phyloP scores from a whole-genome alignment of 164 flowering plant genomes.

The Platanus orientalis region DNA sequence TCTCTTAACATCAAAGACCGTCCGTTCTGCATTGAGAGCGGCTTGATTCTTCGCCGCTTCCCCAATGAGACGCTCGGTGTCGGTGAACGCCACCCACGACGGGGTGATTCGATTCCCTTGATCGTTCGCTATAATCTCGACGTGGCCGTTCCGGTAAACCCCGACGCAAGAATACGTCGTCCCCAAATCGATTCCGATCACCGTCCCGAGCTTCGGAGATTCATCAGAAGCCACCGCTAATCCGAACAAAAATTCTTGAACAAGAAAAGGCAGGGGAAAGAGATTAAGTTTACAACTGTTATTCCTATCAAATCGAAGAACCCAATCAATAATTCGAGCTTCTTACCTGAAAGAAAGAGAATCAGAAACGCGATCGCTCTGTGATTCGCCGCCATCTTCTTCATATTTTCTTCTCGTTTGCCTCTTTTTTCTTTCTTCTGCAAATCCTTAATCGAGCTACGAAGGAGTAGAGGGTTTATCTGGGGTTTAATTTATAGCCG shows the following conservation, averaged over 20 bases:
- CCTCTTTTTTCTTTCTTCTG: background rate
- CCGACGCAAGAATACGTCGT: conserved; percentile 51
- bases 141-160: conserved; percentile 31
- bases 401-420: background rate
- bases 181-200: conserved; percentile 48
- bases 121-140: conserved; percentile 48
- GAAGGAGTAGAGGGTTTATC: too few relatives aligned
- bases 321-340: background rate
- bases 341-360: conserved; percentile 16
- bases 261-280: background rate
- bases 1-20: conserved; percentile 43
- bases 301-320: background rate
- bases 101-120: conserved; percentile 56
- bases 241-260: conserved; percentile 21
- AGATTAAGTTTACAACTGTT: too few relatives aligned
- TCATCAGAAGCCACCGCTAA: conserved; percentile 25
- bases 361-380: conserved; percentile 3
- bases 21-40: conserved; percentile 38
- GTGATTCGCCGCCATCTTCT: conserved; percentile 7
- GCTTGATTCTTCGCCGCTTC: conserved; percentile 63
- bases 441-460: too few relatives aligned
- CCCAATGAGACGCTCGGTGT: conserved; percentile 42
- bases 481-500: background rate
- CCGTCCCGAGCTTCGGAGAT: conserved; percentile 31
- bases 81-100: conserved; percentile 48